Evolutionary conservation across 106 monocot species (phyloP), one percentile per base, ranked within the genome.

Genomic region (Iris macrosiphon): DNA sequence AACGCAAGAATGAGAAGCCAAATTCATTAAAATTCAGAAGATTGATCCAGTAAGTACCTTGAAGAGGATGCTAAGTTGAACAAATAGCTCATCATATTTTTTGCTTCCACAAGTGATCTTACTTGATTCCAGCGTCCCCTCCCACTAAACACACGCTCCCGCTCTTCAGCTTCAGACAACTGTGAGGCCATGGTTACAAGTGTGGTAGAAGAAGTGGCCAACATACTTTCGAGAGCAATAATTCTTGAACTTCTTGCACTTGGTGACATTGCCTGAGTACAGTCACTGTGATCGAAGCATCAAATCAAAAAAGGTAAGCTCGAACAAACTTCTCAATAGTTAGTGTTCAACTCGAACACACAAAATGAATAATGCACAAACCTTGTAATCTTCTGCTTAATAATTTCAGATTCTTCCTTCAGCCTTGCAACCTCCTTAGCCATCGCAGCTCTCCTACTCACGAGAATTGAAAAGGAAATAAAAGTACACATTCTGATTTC

Each of bases 181-280:
- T 99, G 91, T 38, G 98, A 91, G 3, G 87, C 91, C 91, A 99
- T 99, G 0, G 77, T 73, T 20, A 99, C 91, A 40, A 99, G 46
- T 14, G 77, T 75, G 11, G 59, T 75, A 32, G 98, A 99, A 30
- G 87, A 87, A 21, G 83, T 72, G 6, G 80, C 66, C 27, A 87
- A 60, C 98, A 91, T 99, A 54, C 80, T 99, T 71, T 99, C 91
- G 19, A 99, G 78, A 2, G 90, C 91, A 52, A 67, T 72, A 54
- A 99, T 91, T 62, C 98, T 83, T 9, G 82, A 91, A 45, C 78
- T 91, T 67, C 87, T 74, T 6, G 91, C 91, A 73, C 83, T 87
- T 44, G 98, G 98, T 27, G 98, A 99, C 90, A 99, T 80, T 37
- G 87, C 58, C 25, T 73, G 79, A 27, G 85, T 66, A 46, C 63